Conservation (phyloP, 257 asterid species). For the Solanum ahanhuiri region DNA sequence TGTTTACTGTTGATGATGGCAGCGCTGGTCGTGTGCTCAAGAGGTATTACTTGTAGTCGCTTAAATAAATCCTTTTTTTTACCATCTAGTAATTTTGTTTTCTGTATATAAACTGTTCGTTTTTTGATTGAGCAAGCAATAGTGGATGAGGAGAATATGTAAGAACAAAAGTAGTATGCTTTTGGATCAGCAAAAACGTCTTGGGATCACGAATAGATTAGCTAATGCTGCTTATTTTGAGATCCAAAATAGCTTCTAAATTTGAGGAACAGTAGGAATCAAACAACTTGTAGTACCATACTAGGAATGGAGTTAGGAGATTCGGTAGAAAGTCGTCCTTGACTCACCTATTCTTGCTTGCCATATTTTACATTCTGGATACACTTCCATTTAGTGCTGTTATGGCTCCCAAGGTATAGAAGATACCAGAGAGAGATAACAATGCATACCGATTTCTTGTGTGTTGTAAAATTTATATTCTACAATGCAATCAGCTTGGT, state of each 20-base stretch:
- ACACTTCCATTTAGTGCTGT: not conserved
- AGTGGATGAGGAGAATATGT: not conserved
- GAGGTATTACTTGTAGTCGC: conserved; percentile 31
- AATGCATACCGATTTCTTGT: not conserved
- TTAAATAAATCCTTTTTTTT: too few species aligned
- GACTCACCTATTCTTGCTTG: not conserved
- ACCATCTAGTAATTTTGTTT: not conserved
- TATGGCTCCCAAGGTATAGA: not conserved
- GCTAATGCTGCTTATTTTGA: not conserved
- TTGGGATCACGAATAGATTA: not conserved
- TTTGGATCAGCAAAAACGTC: not conserved
- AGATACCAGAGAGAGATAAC: not conserved
- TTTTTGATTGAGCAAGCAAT: not conserved
- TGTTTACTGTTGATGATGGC: conserved; percentile 91
- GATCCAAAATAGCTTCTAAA: not conserved
- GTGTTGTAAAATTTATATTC: not conserved
- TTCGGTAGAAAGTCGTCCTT: not conserved
- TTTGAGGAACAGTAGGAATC: not conserved
- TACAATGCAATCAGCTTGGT: not conserved
- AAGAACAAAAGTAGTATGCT: not conserved
- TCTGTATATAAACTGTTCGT: not conserved
- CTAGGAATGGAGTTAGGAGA: not conserved
- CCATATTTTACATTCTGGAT: not conserved
- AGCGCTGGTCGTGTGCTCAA: conserved; percentile 64
- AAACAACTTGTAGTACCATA: not conserved